Conservation (phyloP, 345 rosid genomes). For the Brassica nigra region DNA sequence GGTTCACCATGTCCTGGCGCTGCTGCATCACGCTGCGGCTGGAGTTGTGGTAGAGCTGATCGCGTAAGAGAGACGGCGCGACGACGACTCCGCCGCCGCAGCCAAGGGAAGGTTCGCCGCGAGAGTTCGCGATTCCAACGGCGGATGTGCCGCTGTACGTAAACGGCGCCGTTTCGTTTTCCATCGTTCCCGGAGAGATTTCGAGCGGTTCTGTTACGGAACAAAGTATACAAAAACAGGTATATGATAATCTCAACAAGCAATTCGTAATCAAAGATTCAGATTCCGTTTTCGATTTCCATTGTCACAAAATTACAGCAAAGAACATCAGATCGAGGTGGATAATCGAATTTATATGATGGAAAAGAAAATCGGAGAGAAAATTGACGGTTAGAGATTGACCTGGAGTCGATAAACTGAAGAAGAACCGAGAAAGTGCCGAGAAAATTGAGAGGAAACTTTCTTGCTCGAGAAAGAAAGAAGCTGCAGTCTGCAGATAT, state of each 20-base stretch:
- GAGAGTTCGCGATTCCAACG: constrained; percentile 7
- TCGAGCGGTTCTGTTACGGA: constrained; percentile 23
- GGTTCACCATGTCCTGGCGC: constrained; percentile 65
- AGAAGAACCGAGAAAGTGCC: constrained; percentile 17
- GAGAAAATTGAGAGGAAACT: constrained; percentile 25
- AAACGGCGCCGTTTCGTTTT: constrained; percentile 49
- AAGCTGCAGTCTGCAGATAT: too few relatives aligned
- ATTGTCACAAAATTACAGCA: not conserved
- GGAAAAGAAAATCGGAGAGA: not conserved
- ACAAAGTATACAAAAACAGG: not conserved
- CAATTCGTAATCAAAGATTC: not conserved
- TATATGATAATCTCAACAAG: not conserved
- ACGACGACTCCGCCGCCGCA: not conserved
- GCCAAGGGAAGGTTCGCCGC: constrained; percentile 25
- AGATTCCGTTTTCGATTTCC: not conserved
- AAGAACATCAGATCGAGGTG: constrained; percentile 18
- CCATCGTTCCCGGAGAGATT: constrained; percentile 26
- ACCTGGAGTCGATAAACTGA: constrained; percentile 20
- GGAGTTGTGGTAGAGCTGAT: constrained; percentile 42
- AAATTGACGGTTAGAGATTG: constrained; percentile 6
- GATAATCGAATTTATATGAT: not conserved
- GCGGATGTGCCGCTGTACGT: constrained; percentile 26
- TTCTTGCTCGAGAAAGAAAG: constrained; percentile 7
- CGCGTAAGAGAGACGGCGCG: constrained; percentile 39
- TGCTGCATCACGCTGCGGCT: constrained; percentile 46